phyloP scores from a whole-genome alignment of 2,329 filamentous ascomycete genomes.

The Fusarium subglutinans region DNA sequence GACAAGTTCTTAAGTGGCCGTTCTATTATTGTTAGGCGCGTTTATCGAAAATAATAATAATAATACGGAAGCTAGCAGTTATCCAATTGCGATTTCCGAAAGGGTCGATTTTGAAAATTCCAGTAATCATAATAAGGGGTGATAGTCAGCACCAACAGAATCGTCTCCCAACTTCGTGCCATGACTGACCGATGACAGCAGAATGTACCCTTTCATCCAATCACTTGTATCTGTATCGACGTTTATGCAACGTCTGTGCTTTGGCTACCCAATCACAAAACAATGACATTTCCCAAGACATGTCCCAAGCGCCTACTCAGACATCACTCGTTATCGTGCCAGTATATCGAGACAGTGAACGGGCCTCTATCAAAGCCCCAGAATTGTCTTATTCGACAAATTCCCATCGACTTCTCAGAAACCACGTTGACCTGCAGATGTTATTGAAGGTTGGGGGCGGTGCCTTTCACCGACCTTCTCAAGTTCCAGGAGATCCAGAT shows the following conservation, averaged over 20 bases:
- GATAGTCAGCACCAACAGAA: neutral
- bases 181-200: constrained; percentile 4
- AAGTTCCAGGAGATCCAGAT: neutral
- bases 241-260: constrained; percentile 5
- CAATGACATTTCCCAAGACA: neutral
- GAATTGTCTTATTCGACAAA: constrained; percentile 14
- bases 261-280: neutral
- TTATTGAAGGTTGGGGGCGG: neutral
- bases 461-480: neutral
- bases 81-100: neutral
- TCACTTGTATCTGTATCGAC: neutral
- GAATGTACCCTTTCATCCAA: constrained; percentile 2
- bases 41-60: neutral
- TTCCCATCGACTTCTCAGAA: constrained; percentile 8
- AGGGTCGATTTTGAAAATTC: constrained; percentile 3
- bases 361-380: constrained; percentile 26
- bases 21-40: neutral
- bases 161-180: neutral
- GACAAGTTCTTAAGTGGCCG: neutral
- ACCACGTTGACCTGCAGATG: neutral
- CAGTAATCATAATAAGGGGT: neutral
- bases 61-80: neutral
- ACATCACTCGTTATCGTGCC: constrained; percentile 10
- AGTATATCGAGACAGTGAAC: constrained; percentile 9
- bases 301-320: constrained; percentile 1